A percentile compares a stretch with the other conserved stretches of the same genome.
phyloP scores from a whole-genome alignment of 2,329 filamentous ascomycete species.

The Fusarium verrucosum region DNA sequence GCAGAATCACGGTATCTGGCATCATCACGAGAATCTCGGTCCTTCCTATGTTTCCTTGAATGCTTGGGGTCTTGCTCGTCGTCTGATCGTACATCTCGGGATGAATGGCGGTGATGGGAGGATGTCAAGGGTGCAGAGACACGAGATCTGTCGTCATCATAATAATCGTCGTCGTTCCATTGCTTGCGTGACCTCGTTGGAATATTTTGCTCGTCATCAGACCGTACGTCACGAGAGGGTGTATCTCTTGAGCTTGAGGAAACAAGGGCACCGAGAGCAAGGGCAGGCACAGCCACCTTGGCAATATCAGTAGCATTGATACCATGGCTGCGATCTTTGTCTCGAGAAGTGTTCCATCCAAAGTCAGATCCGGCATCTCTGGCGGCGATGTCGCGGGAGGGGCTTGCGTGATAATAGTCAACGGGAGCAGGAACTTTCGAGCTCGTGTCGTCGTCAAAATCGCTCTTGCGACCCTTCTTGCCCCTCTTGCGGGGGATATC shows the following conservation, averaged over 20 bases:
- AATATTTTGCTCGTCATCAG: slow-evolving; percentile 25
- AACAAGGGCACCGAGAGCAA: slow-evolving; percentile 34
- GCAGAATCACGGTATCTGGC: slow-evolving; percentile 19
- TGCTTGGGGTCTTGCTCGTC: slow-evolving; percentile 29
- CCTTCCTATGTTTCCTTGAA: slow-evolving; percentile 31
- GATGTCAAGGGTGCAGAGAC: slow-evolving; percentile 24
- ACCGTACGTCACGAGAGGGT: slow-evolving; percentile 26
- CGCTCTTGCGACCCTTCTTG: slow-evolving; percentile 46
- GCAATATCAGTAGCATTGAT: slow-evolving; percentile 28
- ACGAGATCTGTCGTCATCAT: slow-evolving; percentile 31
- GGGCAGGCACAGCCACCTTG: slow-evolving; percentile 27
- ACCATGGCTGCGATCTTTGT: slow-evolving; percentile 15
- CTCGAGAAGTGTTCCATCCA: slow-evolving; percentile 14
- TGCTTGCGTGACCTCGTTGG: slow-evolving; percentile 20
- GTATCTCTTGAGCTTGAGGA: slow-evolving; percentile 24
- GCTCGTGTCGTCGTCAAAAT: slow-evolving; percentile 41
- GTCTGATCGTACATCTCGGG: slow-evolving; percentile 30
- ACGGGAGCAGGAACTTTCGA: slow-evolving; percentile 44
- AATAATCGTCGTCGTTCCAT: slow-evolving; percentile 23
- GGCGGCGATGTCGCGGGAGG: slow-evolving; percentile 14
- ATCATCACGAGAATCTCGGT: slow-evolving; percentile 26
- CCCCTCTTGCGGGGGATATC: slow-evolving; percentile 47
- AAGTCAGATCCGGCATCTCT: slow-evolving; percentile 32
- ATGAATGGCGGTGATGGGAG: slow-evolving; percentile 31
- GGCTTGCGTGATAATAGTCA: slow-evolving; percentile 45